Evolutionary conservation across 177 flowering plant species (phyloP).

Genomic region (Vitis hybrid): DNA sequence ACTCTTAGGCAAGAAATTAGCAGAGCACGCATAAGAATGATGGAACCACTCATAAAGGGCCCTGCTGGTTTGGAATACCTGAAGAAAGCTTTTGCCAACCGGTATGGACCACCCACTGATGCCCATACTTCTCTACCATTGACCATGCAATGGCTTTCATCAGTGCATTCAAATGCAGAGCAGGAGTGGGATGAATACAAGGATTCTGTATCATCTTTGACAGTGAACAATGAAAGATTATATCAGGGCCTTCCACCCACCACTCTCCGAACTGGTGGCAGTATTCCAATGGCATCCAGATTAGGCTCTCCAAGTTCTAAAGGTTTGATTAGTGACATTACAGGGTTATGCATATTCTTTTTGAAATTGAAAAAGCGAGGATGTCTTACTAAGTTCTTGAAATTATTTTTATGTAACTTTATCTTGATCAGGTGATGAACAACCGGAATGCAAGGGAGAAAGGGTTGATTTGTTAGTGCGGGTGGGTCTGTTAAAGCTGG

Average conservation of each 20-base stretch:
- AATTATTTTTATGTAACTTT: neutral
- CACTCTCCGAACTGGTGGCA: slow-evolving; percentile 76
- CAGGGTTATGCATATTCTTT: neutral
- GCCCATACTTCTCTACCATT: slow-evolving; percentile 54
- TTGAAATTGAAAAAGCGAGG: neutral
- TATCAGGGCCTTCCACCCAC: slow-evolving; percentile 48
- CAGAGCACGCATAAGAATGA: slow-evolving; percentile 70
- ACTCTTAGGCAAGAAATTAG: slow-evolving; percentile 78
- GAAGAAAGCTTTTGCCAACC: slow-evolving; percentile 65
- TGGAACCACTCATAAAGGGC: slow-evolving; percentile 83
- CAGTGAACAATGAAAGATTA: slow-evolving; percentile 18
- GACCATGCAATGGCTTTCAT: slow-evolving; percentile 67
- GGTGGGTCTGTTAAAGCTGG: slow-evolving; percentile 79
- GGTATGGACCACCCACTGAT: slow-evolving; percentile 59
- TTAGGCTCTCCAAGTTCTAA: slow-evolving; percentile 5
- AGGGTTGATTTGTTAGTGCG: slow-evolving; percentile 70
- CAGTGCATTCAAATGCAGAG: slow-evolving; percentile 37
- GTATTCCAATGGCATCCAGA: slow-evolving; percentile 29
- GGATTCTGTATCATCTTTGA: slow-evolving; percentile 34
- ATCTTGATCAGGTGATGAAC: slow-evolving; percentile 40
- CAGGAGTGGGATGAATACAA: slow-evolving; percentile 78
- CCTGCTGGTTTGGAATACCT: slow-evolving; percentile 85
- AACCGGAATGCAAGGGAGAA: slow-evolving; percentile 79
- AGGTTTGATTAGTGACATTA: slow-evolving; percentile 15
- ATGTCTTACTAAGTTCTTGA: neutral